phyloP scores from a whole-genome alignment of 495 filamentous ascomycete genomes.

The Jackrogersella multiformis region DNA sequence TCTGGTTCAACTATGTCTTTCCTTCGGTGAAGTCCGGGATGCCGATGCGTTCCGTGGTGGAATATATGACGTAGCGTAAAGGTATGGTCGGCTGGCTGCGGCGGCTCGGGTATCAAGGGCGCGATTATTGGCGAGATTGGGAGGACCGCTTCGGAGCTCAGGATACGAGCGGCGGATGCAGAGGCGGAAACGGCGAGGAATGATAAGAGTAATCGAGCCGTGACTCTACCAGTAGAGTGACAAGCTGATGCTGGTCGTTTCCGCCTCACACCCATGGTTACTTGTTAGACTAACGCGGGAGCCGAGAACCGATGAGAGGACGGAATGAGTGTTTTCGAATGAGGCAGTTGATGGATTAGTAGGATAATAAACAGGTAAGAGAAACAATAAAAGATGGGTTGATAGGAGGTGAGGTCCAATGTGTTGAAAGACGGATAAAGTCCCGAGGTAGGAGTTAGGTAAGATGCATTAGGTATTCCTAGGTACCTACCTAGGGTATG shows the following conservation, averaged over 20 bases:
- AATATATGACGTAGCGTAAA: slow-evolving; percentile 86
- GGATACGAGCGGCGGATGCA: slow-evolving; percentile 47
- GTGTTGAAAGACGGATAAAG: slow-evolving; percentile 31
- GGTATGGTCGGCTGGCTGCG: slow-evolving; percentile 55
- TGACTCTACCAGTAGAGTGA: slow-evolving; percentile 65
- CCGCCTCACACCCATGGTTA: slow-evolving; percentile 52
- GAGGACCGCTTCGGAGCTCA: slow-evolving; percentile 42
- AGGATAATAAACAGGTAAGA: slow-evolving; percentile 7
- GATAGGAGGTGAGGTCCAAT: slow-evolving; percentile 27
- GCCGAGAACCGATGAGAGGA: slow-evolving; percentile 35
- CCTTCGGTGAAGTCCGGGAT: slow-evolving; percentile 77
- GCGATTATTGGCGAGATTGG: slow-evolving; percentile 45
- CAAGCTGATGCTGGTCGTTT: slow-evolving; percentile 50
- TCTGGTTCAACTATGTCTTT: slow-evolving; percentile 71
- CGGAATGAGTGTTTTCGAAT: slow-evolving; percentile 16
- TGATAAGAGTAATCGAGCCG: slow-evolving; percentile 66
- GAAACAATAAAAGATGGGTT: slow-evolving; percentile 10
- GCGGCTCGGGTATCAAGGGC: slow-evolving; percentile 53
- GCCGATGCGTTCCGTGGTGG: slow-evolving; percentile 80
- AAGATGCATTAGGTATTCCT: neutral
- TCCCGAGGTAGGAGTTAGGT: no score
- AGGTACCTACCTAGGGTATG: neutral
- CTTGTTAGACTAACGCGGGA: slow-evolving; percentile 34
- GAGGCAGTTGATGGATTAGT: neutral
- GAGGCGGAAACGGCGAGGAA: slow-evolving; percentile 66